Percentiles rank a stretch among this genome's conserved stretches.
Evolutionary conservation across 2,329 filamentous ascomycete genomes (phyloP).

Genomic region (Emergomyces orientalis): DNA sequence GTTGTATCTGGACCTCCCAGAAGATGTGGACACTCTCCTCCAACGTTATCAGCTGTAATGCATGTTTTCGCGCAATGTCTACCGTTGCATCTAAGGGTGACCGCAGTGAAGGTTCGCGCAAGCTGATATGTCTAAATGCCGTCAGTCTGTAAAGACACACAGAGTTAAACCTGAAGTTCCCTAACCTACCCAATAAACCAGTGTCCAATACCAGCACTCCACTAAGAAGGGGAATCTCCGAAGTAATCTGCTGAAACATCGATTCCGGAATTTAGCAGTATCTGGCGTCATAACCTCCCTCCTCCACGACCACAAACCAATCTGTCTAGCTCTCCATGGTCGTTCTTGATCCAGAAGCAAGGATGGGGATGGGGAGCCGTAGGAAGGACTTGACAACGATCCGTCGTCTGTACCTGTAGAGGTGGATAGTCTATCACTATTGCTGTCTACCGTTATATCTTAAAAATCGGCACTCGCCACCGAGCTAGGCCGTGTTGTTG

Average conservation of each 20-base stretch:
- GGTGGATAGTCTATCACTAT: neutral
- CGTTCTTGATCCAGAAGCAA: constrained; percentile 35
- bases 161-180: neutral
- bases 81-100: constrained; percentile 61
- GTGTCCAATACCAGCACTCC: constrained; percentile 68
- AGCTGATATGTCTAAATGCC: constrained; percentile 58
- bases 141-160: neutral
- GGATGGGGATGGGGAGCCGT: constrained; percentile 33
- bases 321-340: constrained; percentile 43
- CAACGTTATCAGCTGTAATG: constrained; percentile 57
- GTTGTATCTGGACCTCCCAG: constrained; percentile 54
- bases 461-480: constrained; percentile 6
- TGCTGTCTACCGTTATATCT: neutral
- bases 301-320: constrained; percentile 40
- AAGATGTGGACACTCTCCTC: constrained; percentile 58
- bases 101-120: constrained; percentile 60
- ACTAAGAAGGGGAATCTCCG: constrained; percentile 61
- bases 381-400: neutral
- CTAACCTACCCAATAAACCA: constrained; percentile 62
- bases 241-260: constrained; percentile 54
- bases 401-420: neutral
- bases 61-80: constrained; percentile 58
- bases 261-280: constrained; percentile 50
- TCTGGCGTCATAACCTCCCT: constrained; percentile 51
- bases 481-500: neutral